These are phyloP conservation scores for Cercis canadensis DNA, from an alignment of 306 rosid species.

Conservation along the genomic window DNA sequence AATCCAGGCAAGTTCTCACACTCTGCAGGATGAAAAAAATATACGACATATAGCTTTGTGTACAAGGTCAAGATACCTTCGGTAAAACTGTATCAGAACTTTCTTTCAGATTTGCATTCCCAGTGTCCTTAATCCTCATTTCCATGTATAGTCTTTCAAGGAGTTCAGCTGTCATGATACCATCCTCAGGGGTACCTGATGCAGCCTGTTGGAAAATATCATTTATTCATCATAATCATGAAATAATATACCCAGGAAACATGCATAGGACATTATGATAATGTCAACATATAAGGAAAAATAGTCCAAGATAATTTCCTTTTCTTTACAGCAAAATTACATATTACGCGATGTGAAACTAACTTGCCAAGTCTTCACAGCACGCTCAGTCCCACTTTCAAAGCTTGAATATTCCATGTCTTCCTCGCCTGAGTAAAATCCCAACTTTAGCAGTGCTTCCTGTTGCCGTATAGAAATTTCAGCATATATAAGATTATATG, in stretches of 20 bases:
- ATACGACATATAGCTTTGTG: conserved; percentile 1
- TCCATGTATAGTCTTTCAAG: conserved; percentile 61
- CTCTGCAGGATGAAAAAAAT: conserved; percentile 9
- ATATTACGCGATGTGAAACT: conserved; percentile 41
- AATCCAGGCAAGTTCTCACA: conserved; percentile 1
- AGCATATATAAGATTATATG: background rate
- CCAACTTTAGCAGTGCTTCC: conserved; percentile 80
- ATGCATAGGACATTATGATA: background rate
- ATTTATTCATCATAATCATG: conserved; percentile 25
- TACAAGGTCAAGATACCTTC: conserved; percentile 49
- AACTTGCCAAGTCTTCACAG: conserved; percentile 98
- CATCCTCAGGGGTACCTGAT: conserved; percentile 72
- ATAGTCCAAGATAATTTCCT: background rate
- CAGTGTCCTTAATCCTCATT: conserved; percentile 37
- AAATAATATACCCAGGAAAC: conserved; percentile 3
- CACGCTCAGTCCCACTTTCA: conserved; percentile 87
- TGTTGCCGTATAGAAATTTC: conserved; percentile 35
- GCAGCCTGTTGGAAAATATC: conserved; percentile 58
- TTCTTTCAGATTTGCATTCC: conserved; percentile 35
- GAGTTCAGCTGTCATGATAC: conserved; percentile 83
- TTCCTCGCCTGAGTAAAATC: conserved; percentile 94
- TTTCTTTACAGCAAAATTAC: background rate
- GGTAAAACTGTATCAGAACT: conserved; percentile 34
- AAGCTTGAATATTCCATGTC: conserved; percentile 88
- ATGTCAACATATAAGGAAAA: background rate